phyloP scores from a whole-genome alignment of 495 filamentous ascomycete genomes.

The Paragyromitra xinjiangensis region DNA sequence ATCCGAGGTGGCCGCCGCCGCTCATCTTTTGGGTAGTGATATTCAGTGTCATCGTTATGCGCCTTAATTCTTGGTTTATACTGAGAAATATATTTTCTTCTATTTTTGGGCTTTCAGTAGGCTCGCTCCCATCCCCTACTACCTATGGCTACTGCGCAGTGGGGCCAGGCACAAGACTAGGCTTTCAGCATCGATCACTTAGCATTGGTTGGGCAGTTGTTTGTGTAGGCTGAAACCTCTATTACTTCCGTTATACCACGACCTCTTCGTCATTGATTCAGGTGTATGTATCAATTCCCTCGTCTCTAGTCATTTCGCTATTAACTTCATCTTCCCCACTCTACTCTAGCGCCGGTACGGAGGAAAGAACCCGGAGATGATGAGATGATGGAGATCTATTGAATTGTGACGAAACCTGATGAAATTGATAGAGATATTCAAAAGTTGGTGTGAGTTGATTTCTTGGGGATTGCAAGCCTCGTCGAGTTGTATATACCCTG shows the following conservation, averaged over 20 bases:
- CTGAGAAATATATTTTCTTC: background rate
- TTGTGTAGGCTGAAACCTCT: too few relatives aligned
- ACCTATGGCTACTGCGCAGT: too few relatives aligned
- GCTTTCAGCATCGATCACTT: background rate
- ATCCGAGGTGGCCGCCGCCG: background rate
- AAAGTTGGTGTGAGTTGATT: background rate
- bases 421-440: background rate
- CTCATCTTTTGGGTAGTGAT: background rate
- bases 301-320: background rate
- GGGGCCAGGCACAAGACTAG: too few relatives aligned
- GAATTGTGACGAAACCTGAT: background rate
- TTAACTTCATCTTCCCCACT: background rate
- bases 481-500: background rate
- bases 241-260: too few relatives aligned
- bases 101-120: background rate
- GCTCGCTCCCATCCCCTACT: too few relatives aligned
- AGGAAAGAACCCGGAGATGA: background rate
- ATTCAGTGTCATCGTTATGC: background rate
- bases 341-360: background rate
- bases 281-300: background rate
- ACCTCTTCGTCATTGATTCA: too few relatives aligned
- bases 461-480: background rate
- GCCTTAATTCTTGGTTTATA: background rate
- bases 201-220: too few relatives aligned
- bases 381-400: background rate